Conservation (phyloP, 2,329 filamentous ascomycete genomes). For the Fusarium burgessii region DNA sequence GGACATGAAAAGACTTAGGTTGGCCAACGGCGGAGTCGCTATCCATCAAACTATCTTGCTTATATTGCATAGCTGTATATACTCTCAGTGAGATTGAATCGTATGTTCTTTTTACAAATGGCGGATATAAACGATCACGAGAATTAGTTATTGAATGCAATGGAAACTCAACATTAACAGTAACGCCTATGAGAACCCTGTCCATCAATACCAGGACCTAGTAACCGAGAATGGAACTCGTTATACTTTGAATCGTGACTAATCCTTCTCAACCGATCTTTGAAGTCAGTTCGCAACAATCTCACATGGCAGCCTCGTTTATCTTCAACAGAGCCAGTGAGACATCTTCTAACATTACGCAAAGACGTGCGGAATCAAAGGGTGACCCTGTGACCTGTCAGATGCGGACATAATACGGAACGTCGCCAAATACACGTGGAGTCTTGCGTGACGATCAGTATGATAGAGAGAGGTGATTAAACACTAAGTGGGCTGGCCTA, state of each 20-base stretch:
- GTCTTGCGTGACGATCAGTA: slow-evolving; percentile 8
- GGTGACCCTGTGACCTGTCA: not conserved
- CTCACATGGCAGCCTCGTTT: not conserved
- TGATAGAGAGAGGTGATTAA: not conserved
- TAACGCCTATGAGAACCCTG: not conserved
- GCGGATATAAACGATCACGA: not conserved
- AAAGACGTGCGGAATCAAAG: not conserved
- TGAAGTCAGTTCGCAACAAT: not conserved
- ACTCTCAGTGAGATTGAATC: not conserved
- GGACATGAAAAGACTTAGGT: not conserved
- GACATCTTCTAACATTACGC: not conserved
- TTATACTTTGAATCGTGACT: not conserved
- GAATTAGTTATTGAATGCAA: not conserved
- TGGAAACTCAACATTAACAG: not conserved
- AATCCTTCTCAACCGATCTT: not conserved
- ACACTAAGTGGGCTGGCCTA: not conserved
- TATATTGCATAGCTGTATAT: not conserved
- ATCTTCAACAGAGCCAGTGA: not conserved
- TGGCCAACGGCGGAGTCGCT: not conserved
- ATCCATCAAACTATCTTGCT: not conserved
- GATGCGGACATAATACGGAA: not conserved
- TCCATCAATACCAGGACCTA: not conserved
- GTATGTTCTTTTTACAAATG: not conserved
- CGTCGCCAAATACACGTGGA: not conserved
- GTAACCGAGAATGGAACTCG: not conserved